Evolutionary conservation across 257 asterid species (phyloP), one percentile per base, ranked within the genome.

Genomic region (Scutellaria barbata): DNA sequence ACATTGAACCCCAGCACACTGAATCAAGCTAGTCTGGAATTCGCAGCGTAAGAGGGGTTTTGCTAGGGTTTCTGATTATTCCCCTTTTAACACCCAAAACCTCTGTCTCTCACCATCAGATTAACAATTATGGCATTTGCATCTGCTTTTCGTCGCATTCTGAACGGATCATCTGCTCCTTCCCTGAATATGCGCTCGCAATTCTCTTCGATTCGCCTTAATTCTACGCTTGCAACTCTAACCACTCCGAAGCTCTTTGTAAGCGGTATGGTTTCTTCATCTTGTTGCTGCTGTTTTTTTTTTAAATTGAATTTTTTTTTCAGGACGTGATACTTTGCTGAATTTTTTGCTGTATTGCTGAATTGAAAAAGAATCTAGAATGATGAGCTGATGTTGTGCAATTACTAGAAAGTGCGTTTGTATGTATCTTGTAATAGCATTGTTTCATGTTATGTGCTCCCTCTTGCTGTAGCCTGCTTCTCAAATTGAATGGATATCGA

Each of bases 191-290:
- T 85, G 65, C 84, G 85, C 11, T 78, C 87, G 48, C 93, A 79
- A 7, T 66, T 82, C 63, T 73, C 83, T 74, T 83, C 89, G 50
- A 60, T 82, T 79, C 97, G 98, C 54, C 78, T 80, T 54, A 82
- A 69, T 75, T 93, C 97, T 30, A 87, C 98, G 17, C 90, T 90
- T 45, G 85, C 83, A 56, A 89, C 97, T 8, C 96, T 93, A 75
- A 90, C 96, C 50, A 40, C 80, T 52, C 96, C 98, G 30, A 90
- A 89, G 85, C 98, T 93, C 72, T 93, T 90, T 86, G 63, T 93
- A 46, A 89, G 95, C 50, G 97, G 97, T 90, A 82, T 35, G 95
- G 68, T 12, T 13, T 48, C 3, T 45, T 35, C 50, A 47, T 54
- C 56, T 18, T 59, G 42, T 59, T 46, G 8, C 30, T 25, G 30